Evolutionary conservation across 2,329 filamentous ascomycete genomes (phyloP).

Genomic region (Cladophialophora psammophila): DNA sequence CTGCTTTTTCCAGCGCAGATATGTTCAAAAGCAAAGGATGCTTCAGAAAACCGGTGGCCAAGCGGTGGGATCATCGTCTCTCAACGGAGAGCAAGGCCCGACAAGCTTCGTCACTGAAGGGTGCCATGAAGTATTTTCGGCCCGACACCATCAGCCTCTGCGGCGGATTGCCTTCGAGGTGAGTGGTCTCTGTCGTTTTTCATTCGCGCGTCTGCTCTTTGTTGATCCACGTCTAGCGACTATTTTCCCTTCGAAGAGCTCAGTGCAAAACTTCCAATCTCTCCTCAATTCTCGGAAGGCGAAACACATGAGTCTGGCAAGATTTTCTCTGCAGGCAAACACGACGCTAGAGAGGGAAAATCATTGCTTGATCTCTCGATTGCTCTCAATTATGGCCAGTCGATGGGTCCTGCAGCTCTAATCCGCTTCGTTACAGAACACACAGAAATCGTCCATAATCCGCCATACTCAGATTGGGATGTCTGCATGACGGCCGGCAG

Average conservation of each 20-base stretch:
- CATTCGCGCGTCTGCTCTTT: not conserved
- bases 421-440: slow-evolving; percentile 93
- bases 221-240: slow-evolving; percentile 58
- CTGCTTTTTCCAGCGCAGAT: slow-evolving; percentile 34
- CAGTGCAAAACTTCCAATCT: slow-evolving; percentile 73
- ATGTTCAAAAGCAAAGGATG: slow-evolving; percentile 45
- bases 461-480: slow-evolving; percentile 90
- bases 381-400: slow-evolving; percentile 91
- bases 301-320: slow-evolving; percentile 68
- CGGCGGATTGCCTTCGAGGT: slow-evolving; percentile 79
- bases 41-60: slow-evolving; percentile 74
- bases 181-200: not conserved
- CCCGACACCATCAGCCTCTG: slow-evolving; percentile 89
- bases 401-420: slow-evolving; percentile 83
- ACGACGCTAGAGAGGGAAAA: slow-evolving; percentile 74
- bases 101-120: slow-evolving; percentile 76
- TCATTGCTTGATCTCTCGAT: slow-evolving; percentile 77
- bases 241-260: slow-evolving; percentile 92
- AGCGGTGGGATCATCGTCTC: slow-evolving; percentile 77
- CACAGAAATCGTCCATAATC: slow-evolving; percentile 86
- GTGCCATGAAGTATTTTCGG: slow-evolving; percentile 77
- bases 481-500: slow-evolving; percentile 84
- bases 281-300: slow-evolving; percentile 73
- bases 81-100: slow-evolving; percentile 67
- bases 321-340: slow-evolving; percentile 75